A percentile compares a stretch with the other conserved stretches of the same genome.
phyloP scores from a whole-genome alignment of 176 grass and related monocot genomes.

The Rhynchospora pubera region DNA sequence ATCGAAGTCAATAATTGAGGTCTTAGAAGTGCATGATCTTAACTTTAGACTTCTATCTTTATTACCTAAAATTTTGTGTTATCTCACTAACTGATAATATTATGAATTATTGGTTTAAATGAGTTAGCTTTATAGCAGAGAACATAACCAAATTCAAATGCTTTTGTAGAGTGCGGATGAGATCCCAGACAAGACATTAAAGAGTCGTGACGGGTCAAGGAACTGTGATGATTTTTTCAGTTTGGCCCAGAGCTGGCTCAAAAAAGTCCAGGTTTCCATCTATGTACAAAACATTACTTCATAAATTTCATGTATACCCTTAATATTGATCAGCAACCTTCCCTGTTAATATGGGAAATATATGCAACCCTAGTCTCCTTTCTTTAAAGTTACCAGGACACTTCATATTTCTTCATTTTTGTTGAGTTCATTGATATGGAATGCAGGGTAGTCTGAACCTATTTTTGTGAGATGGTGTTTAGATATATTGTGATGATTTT shows the following conservation, averaged over 20 bases:
- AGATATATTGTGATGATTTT: background rate
- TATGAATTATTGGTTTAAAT: background rate
- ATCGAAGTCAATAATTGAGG: background rate
- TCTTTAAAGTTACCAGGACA: background rate
- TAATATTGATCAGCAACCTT: background rate
- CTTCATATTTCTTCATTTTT: background rate
- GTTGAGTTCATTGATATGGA: background rate
- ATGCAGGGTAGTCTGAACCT: background rate
- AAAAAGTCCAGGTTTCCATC: constrained; percentile 63
- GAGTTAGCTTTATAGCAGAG: background rate
- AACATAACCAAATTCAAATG: background rate
- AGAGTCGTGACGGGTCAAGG: constrained; percentile 55
- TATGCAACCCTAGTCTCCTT: background rate
- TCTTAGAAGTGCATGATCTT: background rate
- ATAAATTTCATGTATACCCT: background rate
- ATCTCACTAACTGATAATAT: background rate
- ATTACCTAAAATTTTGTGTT: background rate
- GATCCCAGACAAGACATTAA: constrained; percentile 56
- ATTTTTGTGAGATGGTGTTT: background rate
- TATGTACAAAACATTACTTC: background rate
- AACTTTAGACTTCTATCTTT: background rate
- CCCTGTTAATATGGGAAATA: background rate
- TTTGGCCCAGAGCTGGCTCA: constrained; percentile 66
- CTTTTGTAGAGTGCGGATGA: constrained; percentile 63
- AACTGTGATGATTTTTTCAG: constrained; percentile 68